Percentiles rank a stretch among this genome's conserved stretches.
These are phyloP conservation scores for Fusarium sp. DNA, from an alignment of 2,329 filamentous ascomycete species.

Conservation along the genomic window DNA sequence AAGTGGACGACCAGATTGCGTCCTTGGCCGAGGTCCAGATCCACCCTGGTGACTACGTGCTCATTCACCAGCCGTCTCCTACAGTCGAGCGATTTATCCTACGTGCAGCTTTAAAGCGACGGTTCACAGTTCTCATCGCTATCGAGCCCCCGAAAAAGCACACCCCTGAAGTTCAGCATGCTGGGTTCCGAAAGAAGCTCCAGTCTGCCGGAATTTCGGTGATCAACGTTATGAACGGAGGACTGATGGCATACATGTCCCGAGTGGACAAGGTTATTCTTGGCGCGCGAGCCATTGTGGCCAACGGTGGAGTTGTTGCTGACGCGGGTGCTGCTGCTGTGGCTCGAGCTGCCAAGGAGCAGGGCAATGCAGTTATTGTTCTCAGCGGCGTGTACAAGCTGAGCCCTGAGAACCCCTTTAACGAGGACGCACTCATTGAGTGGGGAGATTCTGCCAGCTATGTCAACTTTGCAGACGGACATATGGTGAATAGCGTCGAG, in stretches of 20 bases:
- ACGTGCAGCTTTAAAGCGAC: constrained; percentile 87
- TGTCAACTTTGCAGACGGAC: constrained; percentile 82
- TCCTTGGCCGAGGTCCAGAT: constrained; percentile 91
- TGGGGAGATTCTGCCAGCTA: constrained; percentile 85
- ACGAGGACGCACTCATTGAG: constrained; percentile 85
- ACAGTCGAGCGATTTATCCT: constrained; percentile 92
- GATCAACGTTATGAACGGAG: constrained; percentile 85
- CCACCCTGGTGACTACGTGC: constrained; percentile 90
- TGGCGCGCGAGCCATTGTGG: constrained; percentile 86
- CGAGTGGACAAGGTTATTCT: constrained; percentile 96
- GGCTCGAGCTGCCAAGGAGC: constrained; percentile 84
- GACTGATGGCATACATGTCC: constrained; percentile 93
- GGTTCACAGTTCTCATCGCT: constrained; percentile 90
- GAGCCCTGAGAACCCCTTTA: constrained; percentile 88
- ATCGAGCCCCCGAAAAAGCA: constrained; percentile 67
- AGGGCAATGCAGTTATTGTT: constrained; percentile 87
- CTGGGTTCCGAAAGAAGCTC: constrained; percentile 80
- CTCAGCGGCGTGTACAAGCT: constrained; percentile 94
- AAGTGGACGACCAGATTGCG: constrained; percentile 94
- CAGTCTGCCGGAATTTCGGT: constrained; percentile 83
- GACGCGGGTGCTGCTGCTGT: constrained; percentile 87
- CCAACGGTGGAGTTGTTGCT: constrained; percentile 87
- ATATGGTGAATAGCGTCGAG: constrained; percentile 81
- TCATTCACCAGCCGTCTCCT: constrained; percentile 87
- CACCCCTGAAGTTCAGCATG: constrained; percentile 58